Evolutionary conservation across 1,284 basidiomycete species (phyloP).

Genomic region (Pyrrhoderma noxium): DNA sequence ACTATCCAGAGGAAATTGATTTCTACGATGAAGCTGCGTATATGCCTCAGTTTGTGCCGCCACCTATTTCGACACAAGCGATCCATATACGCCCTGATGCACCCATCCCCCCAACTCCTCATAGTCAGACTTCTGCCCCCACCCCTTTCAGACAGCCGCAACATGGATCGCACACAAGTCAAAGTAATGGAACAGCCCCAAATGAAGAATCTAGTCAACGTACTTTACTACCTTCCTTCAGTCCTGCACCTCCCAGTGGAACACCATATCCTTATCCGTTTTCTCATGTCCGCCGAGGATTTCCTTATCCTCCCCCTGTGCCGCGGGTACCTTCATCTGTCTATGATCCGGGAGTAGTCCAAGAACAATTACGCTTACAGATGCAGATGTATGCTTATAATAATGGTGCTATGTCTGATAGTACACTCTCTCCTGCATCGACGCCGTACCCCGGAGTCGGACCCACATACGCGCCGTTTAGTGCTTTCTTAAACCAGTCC

Average conservation of each 20-base stretch:
- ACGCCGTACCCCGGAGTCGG: constrained; percentile 55
- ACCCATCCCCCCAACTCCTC: constrained; percentile 68
- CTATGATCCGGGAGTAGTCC: constrained; percentile 49
- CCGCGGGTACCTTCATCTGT: constrained; percentile 37
- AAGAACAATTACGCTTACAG: constrained; percentile 61
- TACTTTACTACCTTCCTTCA: constrained; percentile 52
- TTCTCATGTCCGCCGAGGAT: constrained; percentile 55
- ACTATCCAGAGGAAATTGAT: constrained; percentile 13
- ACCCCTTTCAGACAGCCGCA: constrained; percentile 45
- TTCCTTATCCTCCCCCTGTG: constrained; percentile 27
- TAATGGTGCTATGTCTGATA: constrained; percentile 44
- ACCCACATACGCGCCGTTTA: constrained; percentile 48
- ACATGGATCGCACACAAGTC: background rate
- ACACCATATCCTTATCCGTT: constrained; percentile 74
- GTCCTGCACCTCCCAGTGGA: constrained; percentile 46
- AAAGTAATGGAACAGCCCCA: background rate
- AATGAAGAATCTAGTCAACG: constrained; percentile 30
- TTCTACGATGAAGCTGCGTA: constrained; percentile 15
- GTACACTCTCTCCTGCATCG: constrained; percentile 62
- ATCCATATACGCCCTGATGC: constrained; percentile 47
- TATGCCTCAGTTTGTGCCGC: constrained; percentile 15
- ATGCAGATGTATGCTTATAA: constrained; percentile 74
- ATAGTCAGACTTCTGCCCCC: constrained; percentile 62
- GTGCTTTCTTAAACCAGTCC: constrained; percentile 40
- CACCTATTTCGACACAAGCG: constrained; percentile 3